These are phyloP conservation scores for Cystobasidium ongulense DNA, from an alignment of 768 basidiomycete species.

Conservation along the genomic window DNA sequence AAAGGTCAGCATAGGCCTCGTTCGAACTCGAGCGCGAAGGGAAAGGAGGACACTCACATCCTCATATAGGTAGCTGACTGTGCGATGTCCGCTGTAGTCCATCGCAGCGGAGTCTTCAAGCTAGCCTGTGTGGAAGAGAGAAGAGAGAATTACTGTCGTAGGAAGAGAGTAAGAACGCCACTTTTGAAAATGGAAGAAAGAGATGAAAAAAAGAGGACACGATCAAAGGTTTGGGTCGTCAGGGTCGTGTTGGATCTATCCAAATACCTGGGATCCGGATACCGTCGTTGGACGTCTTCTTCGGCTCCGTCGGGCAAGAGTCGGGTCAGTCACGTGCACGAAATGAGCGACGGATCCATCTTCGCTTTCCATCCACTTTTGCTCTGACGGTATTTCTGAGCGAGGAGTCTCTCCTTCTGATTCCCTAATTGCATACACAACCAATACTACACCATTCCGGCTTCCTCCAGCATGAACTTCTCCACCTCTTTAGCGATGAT, in stretches of 20 bases:
- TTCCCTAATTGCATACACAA: too few species aligned
- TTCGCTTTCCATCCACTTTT: too few species aligned
- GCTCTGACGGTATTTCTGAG: too few species aligned
- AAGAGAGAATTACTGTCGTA: too few species aligned
- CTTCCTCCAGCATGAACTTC: conserved; percentile 33
- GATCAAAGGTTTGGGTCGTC: too few species aligned
- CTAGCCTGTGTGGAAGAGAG: background rate
- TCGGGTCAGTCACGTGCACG: background rate
- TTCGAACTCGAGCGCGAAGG: background rate
- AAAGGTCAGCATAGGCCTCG: background rate
- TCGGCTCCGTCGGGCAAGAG: background rate
- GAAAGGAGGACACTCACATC: background rate
- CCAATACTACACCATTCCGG: background rate
- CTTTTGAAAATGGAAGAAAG: background rate
- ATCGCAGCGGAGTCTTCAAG: background rate
- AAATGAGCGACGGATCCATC: too few species aligned
- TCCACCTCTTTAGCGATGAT: conserved; percentile 39
- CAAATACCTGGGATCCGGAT: too few species aligned
- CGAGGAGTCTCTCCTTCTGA: too few species aligned
- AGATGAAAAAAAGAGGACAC: background rate
- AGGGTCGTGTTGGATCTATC: too few species aligned
- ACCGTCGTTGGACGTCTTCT: background rate
- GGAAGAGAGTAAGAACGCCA: background rate
- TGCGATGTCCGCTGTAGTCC: background rate
- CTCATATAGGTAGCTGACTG: background rate